These are phyloP conservation scores for Helotiales sp. DNA, from an alignment of 2,329 filamentous ascomycete genomes.

Conservation along the genomic window DNA sequence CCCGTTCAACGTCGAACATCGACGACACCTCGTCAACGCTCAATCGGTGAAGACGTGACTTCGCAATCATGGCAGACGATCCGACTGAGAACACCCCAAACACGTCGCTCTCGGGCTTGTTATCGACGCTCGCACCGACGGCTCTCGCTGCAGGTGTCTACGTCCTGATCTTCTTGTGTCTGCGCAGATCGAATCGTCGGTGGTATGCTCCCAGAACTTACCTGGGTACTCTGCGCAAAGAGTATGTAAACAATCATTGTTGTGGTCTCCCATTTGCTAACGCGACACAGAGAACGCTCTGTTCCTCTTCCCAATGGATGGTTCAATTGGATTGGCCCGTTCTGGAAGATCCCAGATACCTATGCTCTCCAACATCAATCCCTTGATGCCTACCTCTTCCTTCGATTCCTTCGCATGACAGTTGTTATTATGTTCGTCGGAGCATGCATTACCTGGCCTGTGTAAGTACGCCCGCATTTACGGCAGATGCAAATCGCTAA, in stretches of 20 bases:
- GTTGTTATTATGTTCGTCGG: slow-evolving; percentile 81
- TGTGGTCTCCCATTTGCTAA: slow-evolving; percentile 10
- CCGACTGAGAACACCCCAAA: slow-evolving; percentile 10
- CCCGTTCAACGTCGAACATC: neutral
- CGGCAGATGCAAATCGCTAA: neutral
- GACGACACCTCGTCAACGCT: neutral
- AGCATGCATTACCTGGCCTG: slow-evolving; percentile 80
- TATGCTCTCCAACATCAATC: slow-evolving; percentile 88
- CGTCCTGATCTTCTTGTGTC: slow-evolving; percentile 47
- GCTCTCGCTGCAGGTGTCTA: slow-evolving; percentile 46
- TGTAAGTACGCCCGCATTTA: slow-evolving; percentile 39
- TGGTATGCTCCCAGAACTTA: slow-evolving; percentile 57
- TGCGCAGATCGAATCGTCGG: slow-evolving; percentile 48
- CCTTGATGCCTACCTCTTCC: slow-evolving; percentile 86
- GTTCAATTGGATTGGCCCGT: slow-evolving; percentile 66
- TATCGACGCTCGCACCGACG: slow-evolving; percentile 49
- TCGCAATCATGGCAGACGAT: slow-evolving; percentile 6
- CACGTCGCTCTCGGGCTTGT: slow-evolving; percentile 39
- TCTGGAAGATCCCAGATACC: slow-evolving; percentile 70
- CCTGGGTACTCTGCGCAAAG: slow-evolving; percentile 49
- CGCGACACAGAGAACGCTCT: slow-evolving; percentile 50
- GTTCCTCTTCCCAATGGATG: slow-evolving; percentile 59
- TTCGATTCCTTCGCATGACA: slow-evolving; percentile 82
- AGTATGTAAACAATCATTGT: slow-evolving; percentile 24
- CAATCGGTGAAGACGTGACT: slow-evolving; percentile 7